Conservation (phyloP, 495 filamentous ascomycete genomes). For the Penicillium desertorum region DNA sequence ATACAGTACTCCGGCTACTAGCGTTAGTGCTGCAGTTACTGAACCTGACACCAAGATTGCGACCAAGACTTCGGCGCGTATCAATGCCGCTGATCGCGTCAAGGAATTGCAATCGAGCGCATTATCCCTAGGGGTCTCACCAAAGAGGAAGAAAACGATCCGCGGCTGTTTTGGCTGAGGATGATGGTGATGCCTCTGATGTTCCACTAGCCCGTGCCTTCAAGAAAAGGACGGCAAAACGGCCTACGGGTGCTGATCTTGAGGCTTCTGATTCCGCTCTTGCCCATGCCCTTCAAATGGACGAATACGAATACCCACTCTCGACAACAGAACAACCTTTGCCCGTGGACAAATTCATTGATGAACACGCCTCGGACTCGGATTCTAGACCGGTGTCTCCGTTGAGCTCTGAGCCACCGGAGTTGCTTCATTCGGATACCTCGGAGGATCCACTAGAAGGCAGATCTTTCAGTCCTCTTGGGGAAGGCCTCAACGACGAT, state of each 20-base stretch:
- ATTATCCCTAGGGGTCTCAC: conserved; percentile 30
- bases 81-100: conserved; percentile 44
- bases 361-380: not conserved
- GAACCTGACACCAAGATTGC: conserved; percentile 36
- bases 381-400: not conserved
- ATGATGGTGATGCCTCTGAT: conserved; percentile 45
- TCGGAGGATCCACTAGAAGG: not conserved
- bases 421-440: not conserved
- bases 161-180: conserved; percentile 13
- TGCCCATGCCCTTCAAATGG: conserved; percentile 59
- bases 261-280: conserved; percentile 54
- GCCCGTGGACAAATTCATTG: not conserved
- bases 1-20: conserved; percentile 77
- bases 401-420: not conserved
- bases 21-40: conserved; percentile 60
- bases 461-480: not conserved
- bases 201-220: conserved; percentile 56
- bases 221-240: conserved; percentile 38
- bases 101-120: conserved; percentile 42
- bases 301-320: conserved; percentile 52
- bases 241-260: conserved; percentile 19
- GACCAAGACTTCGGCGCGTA: conserved; percentile 28
- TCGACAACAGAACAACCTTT: conserved; percentile 27
- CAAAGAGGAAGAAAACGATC: conserved; percentile 39
- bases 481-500: conserved; percentile 20